Evolutionary conservation across 495 filamentous ascomycete species (phyloP), one percentile per base, ranked within the genome.

Genomic region (Achaetomiella virescens): DNA sequence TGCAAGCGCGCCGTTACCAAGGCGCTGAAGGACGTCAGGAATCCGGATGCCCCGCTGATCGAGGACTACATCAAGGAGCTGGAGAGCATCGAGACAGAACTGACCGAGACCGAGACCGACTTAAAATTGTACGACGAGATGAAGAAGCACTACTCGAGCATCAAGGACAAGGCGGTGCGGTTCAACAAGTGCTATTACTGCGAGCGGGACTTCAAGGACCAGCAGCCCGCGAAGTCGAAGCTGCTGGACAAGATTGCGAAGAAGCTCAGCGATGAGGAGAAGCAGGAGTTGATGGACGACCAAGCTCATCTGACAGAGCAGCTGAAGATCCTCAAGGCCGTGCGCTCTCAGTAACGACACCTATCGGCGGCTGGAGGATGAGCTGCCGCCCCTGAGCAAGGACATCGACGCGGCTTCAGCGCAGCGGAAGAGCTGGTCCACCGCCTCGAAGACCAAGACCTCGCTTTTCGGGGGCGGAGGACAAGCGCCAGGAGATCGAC

Each of bases 161-260:
- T 82, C 63, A 65, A 86, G 38, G 75, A 81, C 8, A 74, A 69
- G 20, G 81, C 82, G 3, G 77, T 84, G 29, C 70, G 78, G 33
- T 69, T 82, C 17, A 84, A 89, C 56, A 75, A 75, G 20, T 97
- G 91, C 68, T 75, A 79, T 17, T 79, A 90, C 35, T 97, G 91
- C 63, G 70, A 75, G 24, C 75, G 88, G 33, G 50, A 69, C 0
- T 88, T 95, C 70, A 75, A 74, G 40, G 79, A 75, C 49, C 72
- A 81, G n/a, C 66, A 60, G 0, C 48, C 69, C 18, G 81, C 86
- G 37, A 75, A 81, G 33, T 71, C 79, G n/a, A 72, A 67, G 10
- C 77, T 90, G 29, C 68, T 82, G 18, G 73, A 77, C 25, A 88
- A 83, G 61, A 70, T 91, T 38, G 75, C 84, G 29, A 76, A 76